phyloP scores from a whole-genome alignment of 768 basidiomycete species.

The Termitomyces heimii region DNA sequence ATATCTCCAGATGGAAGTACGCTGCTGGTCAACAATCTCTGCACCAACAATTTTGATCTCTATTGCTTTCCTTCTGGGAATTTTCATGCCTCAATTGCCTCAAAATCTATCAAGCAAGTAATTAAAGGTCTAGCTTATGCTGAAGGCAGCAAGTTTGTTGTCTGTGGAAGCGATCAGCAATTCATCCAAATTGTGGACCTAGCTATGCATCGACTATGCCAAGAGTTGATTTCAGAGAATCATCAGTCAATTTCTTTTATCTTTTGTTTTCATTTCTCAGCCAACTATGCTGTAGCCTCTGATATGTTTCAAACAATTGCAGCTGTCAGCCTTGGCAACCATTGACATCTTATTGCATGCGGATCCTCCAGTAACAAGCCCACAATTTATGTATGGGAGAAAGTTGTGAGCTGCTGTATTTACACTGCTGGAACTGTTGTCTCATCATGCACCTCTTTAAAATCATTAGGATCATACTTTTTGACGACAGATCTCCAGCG shows the following conservation, averaged over 20 bases:
- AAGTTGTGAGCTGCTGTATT: neutral
- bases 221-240: neutral
- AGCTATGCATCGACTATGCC: neutral
- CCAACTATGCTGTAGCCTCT: neutral
- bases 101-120: neutral
- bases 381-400: constrained; percentile 1
- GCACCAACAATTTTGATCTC: neutral
- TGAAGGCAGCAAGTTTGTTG: constrained; percentile 4
- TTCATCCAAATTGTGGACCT: constrained; percentile 4
- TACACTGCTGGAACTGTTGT: too few relatives aligned
- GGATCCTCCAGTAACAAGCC: neutral
- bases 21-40: constrained; percentile 9
- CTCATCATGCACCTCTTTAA: too few relatives aligned
- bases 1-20: constrained; percentile 7
- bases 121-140: constrained; percentile 6
- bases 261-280: neutral
- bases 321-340: neutral
- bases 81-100: neutral
- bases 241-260: neutral
- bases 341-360: neutral
- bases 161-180: neutral
- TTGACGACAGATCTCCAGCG: too few relatives aligned
- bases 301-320: neutral
- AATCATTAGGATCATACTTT: too few relatives aligned
- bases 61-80: neutral